A percentile compares a stretch with the other conserved stretches of the same genome.
Conservation (phyloP, 495 filamentous ascomycete genomes). For the Stereocaulon alpinum region DNA sequence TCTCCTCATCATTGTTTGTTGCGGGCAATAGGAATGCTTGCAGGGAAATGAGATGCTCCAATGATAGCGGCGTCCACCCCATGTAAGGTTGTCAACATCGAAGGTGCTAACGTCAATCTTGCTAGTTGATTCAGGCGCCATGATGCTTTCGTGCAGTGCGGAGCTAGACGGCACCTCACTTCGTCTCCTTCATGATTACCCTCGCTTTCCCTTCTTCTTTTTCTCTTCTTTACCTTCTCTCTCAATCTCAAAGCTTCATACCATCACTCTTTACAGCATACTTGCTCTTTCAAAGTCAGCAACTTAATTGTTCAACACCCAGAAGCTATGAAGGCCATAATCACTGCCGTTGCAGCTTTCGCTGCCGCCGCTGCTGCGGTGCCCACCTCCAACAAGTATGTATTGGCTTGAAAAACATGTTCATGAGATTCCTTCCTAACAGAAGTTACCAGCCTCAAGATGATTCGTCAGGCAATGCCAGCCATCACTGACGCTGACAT, state of each 20-base stretch:
- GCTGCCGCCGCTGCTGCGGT: slow-evolving; percentile 19
- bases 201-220: slow-evolving; percentile 1
- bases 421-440: background rate
- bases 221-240: background rate
- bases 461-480: slow-evolving; percentile 17
- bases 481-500: slow-evolving; percentile 27
- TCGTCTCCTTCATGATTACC: background rate
- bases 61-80: too few species aligned
- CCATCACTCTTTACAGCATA: background rate
- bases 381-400: slow-evolving; percentile 17
- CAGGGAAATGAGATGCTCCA: too few species aligned
- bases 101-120: too few species aligned
- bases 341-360: slow-evolving; percentile 18
- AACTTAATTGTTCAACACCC: background rate
- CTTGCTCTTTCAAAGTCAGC: background rate
- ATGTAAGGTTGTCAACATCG: too few species aligned
- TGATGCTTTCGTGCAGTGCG: background rate
- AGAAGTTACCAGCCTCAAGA: slow-evolving; percentile 10
- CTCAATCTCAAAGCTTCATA: slow-evolving; percentile 4
- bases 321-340: slow-evolving; percentile 17
- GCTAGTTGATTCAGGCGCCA: background rate
- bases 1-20: too few species aligned
- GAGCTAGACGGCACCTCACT: background rate
- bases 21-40: too few species aligned
- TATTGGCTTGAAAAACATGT: background rate